These are phyloP conservation scores for Rhexocercosporidium sp. DNA, from an alignment of 2,329 filamentous ascomycete genomes.

Conservation along the genomic window DNA sequence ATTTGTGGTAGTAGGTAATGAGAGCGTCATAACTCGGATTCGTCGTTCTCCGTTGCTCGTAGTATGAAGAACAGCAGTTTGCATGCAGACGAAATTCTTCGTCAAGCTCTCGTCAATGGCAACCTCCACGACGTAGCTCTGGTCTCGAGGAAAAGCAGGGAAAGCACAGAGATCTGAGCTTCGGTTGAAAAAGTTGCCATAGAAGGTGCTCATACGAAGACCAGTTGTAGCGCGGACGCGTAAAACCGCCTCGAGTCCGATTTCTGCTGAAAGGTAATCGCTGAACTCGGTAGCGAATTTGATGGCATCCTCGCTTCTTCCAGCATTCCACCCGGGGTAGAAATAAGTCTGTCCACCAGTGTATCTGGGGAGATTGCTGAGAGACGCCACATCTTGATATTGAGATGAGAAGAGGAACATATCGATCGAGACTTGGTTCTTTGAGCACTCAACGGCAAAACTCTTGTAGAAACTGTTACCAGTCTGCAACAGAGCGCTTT, in stretches of 20 bases:
- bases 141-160: slow-evolving; percentile 95
- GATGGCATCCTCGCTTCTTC: slow-evolving; percentile 90
- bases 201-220: slow-evolving; percentile 95
- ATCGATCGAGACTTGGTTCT: slow-evolving; percentile 97
- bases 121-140: slow-evolving; percentile 97
- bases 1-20: slow-evolving; percentile 89
- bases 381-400: slow-evolving; percentile 95
- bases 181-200: slow-evolving; percentile 99
- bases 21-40: slow-evolving; percentile 92
- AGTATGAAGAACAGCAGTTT: slow-evolving; percentile 94
- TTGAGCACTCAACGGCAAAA: slow-evolving; percentile 97
- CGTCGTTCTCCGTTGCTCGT: slow-evolving; percentile 97
- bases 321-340: slow-evolving; percentile 96
- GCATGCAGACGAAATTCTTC: slow-evolving; percentile 90
- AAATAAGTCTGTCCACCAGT: slow-evolving; percentile 98
- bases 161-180: slow-evolving; percentile 98
- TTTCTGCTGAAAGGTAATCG: slow-evolving; percentile 95
- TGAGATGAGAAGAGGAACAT: slow-evolving; percentile 97
- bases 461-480: slow-evolving; percentile 98
- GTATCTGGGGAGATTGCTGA: slow-evolving; percentile 94
- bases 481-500: slow-evolving; percentile 85
- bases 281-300: slow-evolving; percentile 98
- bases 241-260: slow-evolving; percentile 93
- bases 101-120: slow-evolving; percentile 94
- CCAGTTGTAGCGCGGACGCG: slow-evolving; percentile 95